Conservation (phyloP, 2,329 filamentous ascomycete species). For the Fusarium dimerum region DNA sequence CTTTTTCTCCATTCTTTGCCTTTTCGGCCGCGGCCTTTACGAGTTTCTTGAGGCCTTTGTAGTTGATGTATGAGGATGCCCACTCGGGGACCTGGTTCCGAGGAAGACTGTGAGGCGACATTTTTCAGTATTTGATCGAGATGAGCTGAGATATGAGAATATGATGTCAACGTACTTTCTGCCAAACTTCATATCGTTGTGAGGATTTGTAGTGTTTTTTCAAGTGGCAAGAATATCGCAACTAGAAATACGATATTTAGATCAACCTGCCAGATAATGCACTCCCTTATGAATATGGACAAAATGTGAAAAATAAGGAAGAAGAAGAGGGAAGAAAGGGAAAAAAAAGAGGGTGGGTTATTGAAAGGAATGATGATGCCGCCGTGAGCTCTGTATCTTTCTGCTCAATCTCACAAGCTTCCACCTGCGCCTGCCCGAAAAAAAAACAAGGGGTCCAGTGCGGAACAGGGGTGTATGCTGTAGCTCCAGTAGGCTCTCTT, state of each 20-base stretch:
- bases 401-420: too few species aligned
- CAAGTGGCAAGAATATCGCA: too few species aligned
- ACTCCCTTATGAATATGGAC: too few species aligned
- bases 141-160: slow-evolving; percentile 2
- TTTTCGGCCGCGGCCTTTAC: slow-evolving; percentile 77
- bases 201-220: not conserved
- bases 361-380: too few species aligned
- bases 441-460: not conserved
- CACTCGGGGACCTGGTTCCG: slow-evolving; percentile 87
- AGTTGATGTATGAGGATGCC: slow-evolving; percentile 83
- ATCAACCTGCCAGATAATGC: too few species aligned
- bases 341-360: too few species aligned
- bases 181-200: slow-evolving; percentile 59
- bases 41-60: slow-evolving; percentile 91
- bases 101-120: slow-evolving; percentile 56
- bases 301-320: too few species aligned
- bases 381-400: too few species aligned
- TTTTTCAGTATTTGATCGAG: slow-evolving; percentile 19
- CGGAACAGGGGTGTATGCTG: not conserved
- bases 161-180: slow-evolving; percentile 50
- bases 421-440: too few species aligned
- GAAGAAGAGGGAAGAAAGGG: too few species aligned
- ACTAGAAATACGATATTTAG: too few species aligned
- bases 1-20: slow-evolving; percentile 67
- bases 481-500: too few species aligned